phyloP scores from a whole-genome alignment of 2,329 filamentous ascomycete species.

The Trichoderma atrobrunneum region DNA sequence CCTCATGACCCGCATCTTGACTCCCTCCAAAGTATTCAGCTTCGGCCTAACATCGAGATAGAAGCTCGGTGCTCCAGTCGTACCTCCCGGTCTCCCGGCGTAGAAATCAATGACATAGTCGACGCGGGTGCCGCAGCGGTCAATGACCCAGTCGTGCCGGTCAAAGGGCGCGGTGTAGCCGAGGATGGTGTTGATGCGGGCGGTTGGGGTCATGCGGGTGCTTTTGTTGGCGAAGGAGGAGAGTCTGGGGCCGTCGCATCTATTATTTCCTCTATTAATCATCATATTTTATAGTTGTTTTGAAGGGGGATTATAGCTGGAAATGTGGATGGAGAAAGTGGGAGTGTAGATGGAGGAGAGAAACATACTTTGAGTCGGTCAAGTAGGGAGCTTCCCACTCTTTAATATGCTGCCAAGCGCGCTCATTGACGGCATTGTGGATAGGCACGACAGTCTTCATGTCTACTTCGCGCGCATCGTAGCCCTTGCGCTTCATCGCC shows the following conservation, averaged over 20 bases:
- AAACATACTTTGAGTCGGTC: slow-evolving; percentile 52
- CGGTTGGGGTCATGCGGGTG: slow-evolving; percentile 71
- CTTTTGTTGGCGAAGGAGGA: slow-evolving; percentile 78
- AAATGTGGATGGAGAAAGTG: neutral
- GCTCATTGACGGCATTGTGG: slow-evolving; percentile 97
- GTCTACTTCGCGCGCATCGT: slow-evolving; percentile 66
- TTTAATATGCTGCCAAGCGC: slow-evolving; percentile 89
- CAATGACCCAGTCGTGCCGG: slow-evolving; percentile 94
- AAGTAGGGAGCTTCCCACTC: slow-evolving; percentile 76
- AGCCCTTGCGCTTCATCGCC: slow-evolving; percentile 88
- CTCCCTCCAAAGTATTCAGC: slow-evolving; percentile 64
- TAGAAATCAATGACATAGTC: slow-evolving; percentile 99
- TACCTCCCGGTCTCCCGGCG: slow-evolving; percentile 56
- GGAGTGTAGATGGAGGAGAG: no score
- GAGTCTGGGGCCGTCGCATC: slow-evolving; percentile 72
- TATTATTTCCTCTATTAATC: slow-evolving; percentile 25
- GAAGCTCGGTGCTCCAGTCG: slow-evolving; percentile 51
- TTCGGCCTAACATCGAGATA: slow-evolving; percentile 68
- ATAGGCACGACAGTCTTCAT: slow-evolving; percentile 94
- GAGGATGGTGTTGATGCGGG: slow-evolving; percentile 74
- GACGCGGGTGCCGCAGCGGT: slow-evolving; percentile 78
- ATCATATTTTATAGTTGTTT: neutral
- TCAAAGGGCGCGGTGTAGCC: slow-evolving; percentile 95
- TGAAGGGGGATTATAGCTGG: neutral
- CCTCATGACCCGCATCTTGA: slow-evolving; percentile 61